Evolutionary conservation across 192 early-diverging fungal species (phyloP), one percentile per base, ranked within the genome.

Genomic region (Ramicandelaber brevisporus): DNA sequence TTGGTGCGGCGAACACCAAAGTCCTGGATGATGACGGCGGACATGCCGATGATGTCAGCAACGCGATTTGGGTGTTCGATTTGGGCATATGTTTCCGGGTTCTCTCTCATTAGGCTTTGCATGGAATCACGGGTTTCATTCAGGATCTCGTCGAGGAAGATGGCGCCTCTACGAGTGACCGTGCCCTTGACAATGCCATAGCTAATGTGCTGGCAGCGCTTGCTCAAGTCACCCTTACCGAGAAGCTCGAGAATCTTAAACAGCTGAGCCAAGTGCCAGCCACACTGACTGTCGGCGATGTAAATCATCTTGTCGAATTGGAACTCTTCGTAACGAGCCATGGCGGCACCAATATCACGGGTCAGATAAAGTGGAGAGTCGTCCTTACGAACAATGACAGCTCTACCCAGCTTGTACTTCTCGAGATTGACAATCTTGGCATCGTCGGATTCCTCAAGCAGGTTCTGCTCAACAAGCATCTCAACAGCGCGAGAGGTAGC

Each of bases 111-210:
- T 0, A 90, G 79, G 5, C 63, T 64, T 50, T 83, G 78, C 77
- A 92, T 89, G 21, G 65, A 61, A 24, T 82, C 75, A 44, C 81
- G 70, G 35, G 76, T 71, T 29, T 78, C 62, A 27, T 73, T 61
- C 12, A 98, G 61, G 42, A 98, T 82, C 25, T 98, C 86, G 36
- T 90, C 80, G 39, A 98, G 64, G 57, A 92, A 87, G 16, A 96
- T 78, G 12, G 66, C 85, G 35, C 93, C 90, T 51, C 73, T 88
- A 35, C 89, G 82, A 14, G 93, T 98, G 41, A 70, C 82, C 79
- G 96, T 90, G 53, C 73, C 73, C 42, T 70, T 63, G 33, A 98
- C 82, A 65, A 89, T 57, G 20, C 93, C 93, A 52, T 86, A 98
- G 53, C 70, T 78, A 43, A 96, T 62, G 55, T 98, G 87, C 27